Conservation (phyloP, 2,329 filamentous ascomycete genomes). For the Grosmannia huntii region DNA sequence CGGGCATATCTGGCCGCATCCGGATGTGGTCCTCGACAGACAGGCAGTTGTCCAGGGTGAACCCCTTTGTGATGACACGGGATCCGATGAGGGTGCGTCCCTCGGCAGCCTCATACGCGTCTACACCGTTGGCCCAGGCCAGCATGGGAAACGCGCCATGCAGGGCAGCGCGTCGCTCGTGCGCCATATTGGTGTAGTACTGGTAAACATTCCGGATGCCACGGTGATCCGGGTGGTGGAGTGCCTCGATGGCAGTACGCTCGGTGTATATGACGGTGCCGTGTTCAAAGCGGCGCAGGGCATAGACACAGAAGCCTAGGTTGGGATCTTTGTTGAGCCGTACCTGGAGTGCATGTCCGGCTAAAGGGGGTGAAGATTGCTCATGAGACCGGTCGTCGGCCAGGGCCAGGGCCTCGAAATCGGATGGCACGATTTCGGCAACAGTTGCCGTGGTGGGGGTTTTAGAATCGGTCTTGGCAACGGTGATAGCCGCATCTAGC, state of each 20-base stretch:
- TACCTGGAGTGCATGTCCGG: conserved; percentile 5
- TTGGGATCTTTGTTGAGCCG: conserved; percentile 8
- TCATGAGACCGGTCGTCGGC: not conserved
- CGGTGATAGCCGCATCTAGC: not conserved
- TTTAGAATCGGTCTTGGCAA: not conserved
- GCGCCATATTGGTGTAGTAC: conserved; percentile 2
- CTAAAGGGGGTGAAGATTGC: not conserved
- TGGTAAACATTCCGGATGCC: conserved; percentile 10
- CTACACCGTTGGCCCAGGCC: conserved; percentile 11
- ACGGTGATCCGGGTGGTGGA: conserved; percentile 9
- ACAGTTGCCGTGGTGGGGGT: not conserved
- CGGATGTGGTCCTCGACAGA: conserved; percentile 10
- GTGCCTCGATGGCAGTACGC: conserved; percentile 12
- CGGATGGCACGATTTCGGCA: not conserved
- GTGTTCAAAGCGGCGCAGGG: conserved; percentile 13
- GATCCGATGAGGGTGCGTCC: conserved; percentile 8
- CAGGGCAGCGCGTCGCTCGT: conserved; percentile 3
- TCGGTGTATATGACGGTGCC: conserved; percentile 18
- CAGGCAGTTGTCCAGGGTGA: conserved; percentile 5
- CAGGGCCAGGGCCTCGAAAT: not conserved
- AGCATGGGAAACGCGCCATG: conserved; percentile 13
- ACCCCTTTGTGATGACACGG: not conserved
- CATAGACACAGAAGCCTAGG: conserved; percentile 20
- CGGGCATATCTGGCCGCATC: conserved; percentile 10
- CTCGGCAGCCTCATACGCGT: conserved; percentile 7